Percentiles rank a stretch among this genome's conserved stretches.
Conservation (phyloP, 805 yeast genomes). For the Nakazawaea ishiwadae region DNA sequence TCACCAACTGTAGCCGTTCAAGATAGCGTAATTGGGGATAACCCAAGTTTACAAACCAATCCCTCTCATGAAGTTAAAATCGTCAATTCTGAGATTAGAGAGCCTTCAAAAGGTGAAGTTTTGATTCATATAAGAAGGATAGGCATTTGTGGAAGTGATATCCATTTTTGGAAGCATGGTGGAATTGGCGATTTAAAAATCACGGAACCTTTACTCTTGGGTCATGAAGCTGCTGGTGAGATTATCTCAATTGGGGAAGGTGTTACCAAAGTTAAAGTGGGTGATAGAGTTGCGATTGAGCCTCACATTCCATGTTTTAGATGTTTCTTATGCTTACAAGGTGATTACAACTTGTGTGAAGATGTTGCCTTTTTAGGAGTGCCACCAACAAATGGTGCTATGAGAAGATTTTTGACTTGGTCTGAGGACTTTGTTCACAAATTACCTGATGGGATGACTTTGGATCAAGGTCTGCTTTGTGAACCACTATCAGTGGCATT, state of each 20-base stretch:
- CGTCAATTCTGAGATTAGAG: constrained; percentile 13
- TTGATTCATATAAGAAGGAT: constrained; percentile 56
- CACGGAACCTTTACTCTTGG: constrained; percentile 31
- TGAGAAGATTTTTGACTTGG: constrained; percentile 32
- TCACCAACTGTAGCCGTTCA: neutral
- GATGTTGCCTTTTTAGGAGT: constrained; percentile 33
- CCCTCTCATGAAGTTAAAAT: constrained; percentile 4
- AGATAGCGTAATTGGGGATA: neutral
- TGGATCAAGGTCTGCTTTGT: constrained; percentile 49
- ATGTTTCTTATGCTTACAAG: constrained; percentile 32
- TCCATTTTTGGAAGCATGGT: constrained; percentile 66
- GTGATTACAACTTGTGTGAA: constrained; percentile 36
- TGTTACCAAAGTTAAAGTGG: constrained; percentile 39
- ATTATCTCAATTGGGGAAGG: constrained; percentile 45
- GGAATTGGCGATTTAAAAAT: constrained; percentile 47
- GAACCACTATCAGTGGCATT: constrained; percentile 53
- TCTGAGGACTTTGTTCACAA: constrained; percentile 29
- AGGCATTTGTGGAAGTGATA: constrained; percentile 74
- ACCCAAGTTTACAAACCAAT: constrained; percentile 9
- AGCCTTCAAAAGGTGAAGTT: constrained; percentile 37
- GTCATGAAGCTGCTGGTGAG: constrained; percentile 44
- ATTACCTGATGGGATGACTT: constrained; percentile 38
- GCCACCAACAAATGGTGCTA: constrained; percentile 32
- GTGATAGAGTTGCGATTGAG: constrained; percentile 46
- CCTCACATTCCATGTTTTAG: constrained; percentile 51